Percentiles rank a stretch among this genome's conserved stretches.
phyloP scores from a whole-genome alignment of 2,329 filamentous ascomycete genomes.

The Pseudogymnoascus sp. region DNA sequence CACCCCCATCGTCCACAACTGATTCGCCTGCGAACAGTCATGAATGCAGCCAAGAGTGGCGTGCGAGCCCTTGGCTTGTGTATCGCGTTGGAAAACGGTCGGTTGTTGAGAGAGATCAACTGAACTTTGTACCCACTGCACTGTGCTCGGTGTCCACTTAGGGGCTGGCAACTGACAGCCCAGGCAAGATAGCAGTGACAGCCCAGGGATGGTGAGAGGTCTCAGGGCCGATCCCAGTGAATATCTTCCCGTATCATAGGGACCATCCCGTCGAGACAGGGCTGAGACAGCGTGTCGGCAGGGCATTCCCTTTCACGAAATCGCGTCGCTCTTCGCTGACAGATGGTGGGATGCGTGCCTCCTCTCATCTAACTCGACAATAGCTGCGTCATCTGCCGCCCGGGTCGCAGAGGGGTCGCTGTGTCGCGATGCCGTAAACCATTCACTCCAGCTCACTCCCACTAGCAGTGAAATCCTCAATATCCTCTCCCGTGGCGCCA shows the following conservation, averaged over 20 bases:
- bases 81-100: neutral
- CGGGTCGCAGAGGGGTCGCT: neutral
- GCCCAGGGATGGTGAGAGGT: neutral
- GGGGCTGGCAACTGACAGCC: neutral
- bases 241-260: neutral
- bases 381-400: slow-evolving; percentile 4
- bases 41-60: neutral
- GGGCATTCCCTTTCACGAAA: neutral
- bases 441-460: neutral
- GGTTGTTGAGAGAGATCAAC: neutral
- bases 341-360: neutral
- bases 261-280: neutral
- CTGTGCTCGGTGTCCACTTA: neutral
- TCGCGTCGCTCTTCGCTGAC: neutral
- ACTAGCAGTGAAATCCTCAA: neutral
- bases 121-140: neutral
- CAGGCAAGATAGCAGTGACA: neutral
- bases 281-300: neutral
- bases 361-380: neutral
- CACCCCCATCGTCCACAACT: neutral
- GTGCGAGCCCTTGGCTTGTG: neutral
- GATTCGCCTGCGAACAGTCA: neutral
- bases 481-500: neutral
- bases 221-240: neutral
- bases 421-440: neutral